Evolutionary conservation across 495 filamentous ascomycete genomes (phyloP), one percentile per base, ranked within the genome.

Genomic region (Penicillium salamii): DNA sequence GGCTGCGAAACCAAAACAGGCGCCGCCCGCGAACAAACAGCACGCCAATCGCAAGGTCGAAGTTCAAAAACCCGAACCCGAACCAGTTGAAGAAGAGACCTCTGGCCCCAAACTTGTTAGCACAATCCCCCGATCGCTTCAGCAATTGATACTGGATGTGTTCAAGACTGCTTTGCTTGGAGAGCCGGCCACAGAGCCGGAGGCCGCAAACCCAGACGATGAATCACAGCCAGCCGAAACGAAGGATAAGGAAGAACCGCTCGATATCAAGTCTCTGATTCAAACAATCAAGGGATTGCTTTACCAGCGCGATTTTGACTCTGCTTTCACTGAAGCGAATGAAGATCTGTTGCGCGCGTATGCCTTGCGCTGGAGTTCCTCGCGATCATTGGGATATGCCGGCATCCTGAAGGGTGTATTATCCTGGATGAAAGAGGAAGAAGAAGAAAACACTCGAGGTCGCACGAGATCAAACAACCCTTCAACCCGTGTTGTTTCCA

Each of bases 231-330:
- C 52, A 15, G 42, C 62, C 38, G 18, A 49, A 12, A 18, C 42
- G 11, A 49, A 53, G n/a, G 34, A 46, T 8, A 49, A 53, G n/a
- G 34, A 51, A 6, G 41, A 46, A 12, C 47, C 58, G 7, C 52
- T 74, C 2, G 72, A 78, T 21, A 75, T 81, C 8, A 68, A 76
- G 20, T 50, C 73, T 14, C 68, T 79, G 2, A 74, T 97, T 6
- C 93, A 97, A 61, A 77, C 79, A 15, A 79, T 97, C 19, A 98
- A 97, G 62, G 68, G 78, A 5, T 86, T 91, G 48, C 75, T 97
- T 1, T 97, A 85, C 62, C 83, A 89, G 54, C 78, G 93, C 17
- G 87, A 97, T 59, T 97, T 96, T 65, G 71, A 76, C 23, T 69
- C 70, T 5, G 92, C 92, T 0, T 98, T 98, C 65, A 61, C 70